Conservation (phyloP, 306 rosid genomes). For the Lupinus albus region DNA sequence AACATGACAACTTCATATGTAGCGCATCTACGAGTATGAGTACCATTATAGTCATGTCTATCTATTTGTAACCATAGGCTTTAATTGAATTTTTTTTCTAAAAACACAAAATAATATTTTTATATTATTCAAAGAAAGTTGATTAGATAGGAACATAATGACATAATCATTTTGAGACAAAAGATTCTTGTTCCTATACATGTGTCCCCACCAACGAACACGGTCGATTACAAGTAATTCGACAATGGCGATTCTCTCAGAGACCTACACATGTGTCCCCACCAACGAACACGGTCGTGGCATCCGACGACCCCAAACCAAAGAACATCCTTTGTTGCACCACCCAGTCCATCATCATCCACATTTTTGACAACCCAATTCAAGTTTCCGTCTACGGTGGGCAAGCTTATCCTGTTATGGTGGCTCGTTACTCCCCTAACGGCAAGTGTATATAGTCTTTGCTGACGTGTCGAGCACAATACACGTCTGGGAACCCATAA, state of each 20-base stretch:
- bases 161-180: no score
- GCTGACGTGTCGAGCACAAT: constrained; percentile 85
- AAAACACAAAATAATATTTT: no score
- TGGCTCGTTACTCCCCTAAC: constrained; percentile 88
- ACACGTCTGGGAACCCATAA: constrained; percentile 86
- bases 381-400: constrained; percentile 79
- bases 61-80: no score
- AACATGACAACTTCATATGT: no score
- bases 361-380: constrained; percentile 79
- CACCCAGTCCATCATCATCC: constrained; percentile 77
- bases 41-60: no score
- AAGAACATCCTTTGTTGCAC: constrained; percentile 75
- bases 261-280: constrained; percentile 79
- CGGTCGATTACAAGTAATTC: no score
- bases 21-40: no score
- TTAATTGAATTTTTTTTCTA: no score
- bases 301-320: constrained; percentile 83
- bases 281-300: constrained; percentile 93
- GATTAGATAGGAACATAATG: no score
- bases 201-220: no score
- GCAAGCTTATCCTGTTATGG: constrained; percentile 85
- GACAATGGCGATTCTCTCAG: constrained; percentile 51
- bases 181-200: no score
- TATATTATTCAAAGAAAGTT: no score
- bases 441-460: constrained; percentile 97